Conservation (phyloP, 768 basidiomycete genomes). For the Trametes gibbosa region DNA sequence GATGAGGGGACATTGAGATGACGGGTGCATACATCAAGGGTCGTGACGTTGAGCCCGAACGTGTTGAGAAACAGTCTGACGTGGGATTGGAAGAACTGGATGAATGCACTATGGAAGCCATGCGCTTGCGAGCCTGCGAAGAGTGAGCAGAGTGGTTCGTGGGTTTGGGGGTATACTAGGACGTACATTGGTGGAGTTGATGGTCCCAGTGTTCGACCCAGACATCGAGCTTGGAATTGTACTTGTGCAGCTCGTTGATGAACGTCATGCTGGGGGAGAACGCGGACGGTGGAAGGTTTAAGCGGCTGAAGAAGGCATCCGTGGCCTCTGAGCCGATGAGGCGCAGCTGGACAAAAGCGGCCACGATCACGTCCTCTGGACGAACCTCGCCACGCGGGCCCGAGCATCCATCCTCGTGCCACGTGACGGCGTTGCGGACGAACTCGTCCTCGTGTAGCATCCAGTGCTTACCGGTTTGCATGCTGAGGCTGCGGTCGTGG, state of each 20-base stretch:
- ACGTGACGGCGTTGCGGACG: constrained; percentile 61
- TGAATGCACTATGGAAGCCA: constrained; percentile 72
- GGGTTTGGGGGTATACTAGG: too few relatives aligned
- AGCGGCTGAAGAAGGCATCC: constrained; percentile 61
- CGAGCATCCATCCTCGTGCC: constrained; percentile 62
- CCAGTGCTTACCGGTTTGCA: constrained; percentile 84
- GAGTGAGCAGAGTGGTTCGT: background rate
- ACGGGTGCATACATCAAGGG: constrained; percentile 46
- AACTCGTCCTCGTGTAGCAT: constrained; percentile 88
- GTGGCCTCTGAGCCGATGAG: constrained; percentile 65
- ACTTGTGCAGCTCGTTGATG: constrained; percentile 71
- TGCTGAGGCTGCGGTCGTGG: constrained; percentile 82
- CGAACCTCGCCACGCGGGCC: constrained; percentile 37
- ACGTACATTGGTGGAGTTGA: constrained; percentile 67
- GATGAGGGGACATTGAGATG: background rate
- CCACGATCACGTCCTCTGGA: constrained; percentile 79
- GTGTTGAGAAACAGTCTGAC: constrained; percentile 82
- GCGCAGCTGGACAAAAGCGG: constrained; percentile 74
- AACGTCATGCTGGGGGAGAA: constrained; percentile 37
- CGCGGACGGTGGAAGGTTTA: constrained; percentile 28
- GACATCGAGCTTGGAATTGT: constrained; percentile 66
- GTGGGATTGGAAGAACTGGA: constrained; percentile 74
- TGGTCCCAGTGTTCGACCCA: constrained; percentile 73
- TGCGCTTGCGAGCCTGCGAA: constrained; percentile 59
- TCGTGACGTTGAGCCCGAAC: constrained; percentile 69